Conservation (phyloP, 2,329 filamentous ascomycete species). For the Dothideomycetidae sp. region DNA sequence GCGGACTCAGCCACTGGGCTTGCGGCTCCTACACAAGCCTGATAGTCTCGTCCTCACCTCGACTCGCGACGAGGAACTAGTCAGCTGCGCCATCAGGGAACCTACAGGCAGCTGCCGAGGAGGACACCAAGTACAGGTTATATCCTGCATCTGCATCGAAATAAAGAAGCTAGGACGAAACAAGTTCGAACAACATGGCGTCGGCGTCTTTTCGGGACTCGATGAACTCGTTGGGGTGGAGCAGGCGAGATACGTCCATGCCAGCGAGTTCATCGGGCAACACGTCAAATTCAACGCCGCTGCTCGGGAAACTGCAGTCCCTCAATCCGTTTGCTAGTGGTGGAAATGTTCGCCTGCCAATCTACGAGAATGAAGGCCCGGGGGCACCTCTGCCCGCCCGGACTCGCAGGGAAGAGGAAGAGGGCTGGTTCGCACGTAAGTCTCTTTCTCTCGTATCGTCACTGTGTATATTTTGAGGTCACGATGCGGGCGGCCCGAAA, state of each 20-base stretch:
- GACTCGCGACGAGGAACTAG: too few relatives aligned
- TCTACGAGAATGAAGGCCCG: conserved; percentile 56
- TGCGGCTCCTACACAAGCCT: too few relatives aligned
- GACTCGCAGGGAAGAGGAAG: conserved; percentile 79
- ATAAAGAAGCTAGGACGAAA: too few relatives aligned
- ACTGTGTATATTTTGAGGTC: too few relatives aligned
- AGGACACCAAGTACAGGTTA: too few relatives aligned
- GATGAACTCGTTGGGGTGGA: conserved; percentile 91
- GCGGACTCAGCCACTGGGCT: too few relatives aligned
- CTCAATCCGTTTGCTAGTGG: conserved; percentile 76
- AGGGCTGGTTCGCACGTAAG: conserved; percentile 92
- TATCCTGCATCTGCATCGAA: too few relatives aligned
- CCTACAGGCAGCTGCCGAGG: too few relatives aligned
- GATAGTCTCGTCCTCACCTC: too few relatives aligned
- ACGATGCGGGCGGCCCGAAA: too few relatives aligned
- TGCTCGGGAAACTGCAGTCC: conserved; percentile 68
- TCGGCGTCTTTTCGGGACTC: conserved; percentile 83
- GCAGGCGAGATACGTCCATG: conserved; percentile 51
- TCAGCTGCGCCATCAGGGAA: too few relatives aligned
- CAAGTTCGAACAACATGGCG: conserved; percentile 66
- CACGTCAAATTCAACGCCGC: conserved; percentile 61
- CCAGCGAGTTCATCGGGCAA: conserved; percentile 55
- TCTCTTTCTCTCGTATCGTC: conserved; percentile 22
- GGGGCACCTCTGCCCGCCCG: conserved; percentile 78
- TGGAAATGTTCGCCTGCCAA: conserved; percentile 84